A percentile compares a stretch with the other conserved stretches of the same genome.
Conservation (phyloP, 768 basidiomycete genomes). For the Leucosporidium scottii region DNA sequence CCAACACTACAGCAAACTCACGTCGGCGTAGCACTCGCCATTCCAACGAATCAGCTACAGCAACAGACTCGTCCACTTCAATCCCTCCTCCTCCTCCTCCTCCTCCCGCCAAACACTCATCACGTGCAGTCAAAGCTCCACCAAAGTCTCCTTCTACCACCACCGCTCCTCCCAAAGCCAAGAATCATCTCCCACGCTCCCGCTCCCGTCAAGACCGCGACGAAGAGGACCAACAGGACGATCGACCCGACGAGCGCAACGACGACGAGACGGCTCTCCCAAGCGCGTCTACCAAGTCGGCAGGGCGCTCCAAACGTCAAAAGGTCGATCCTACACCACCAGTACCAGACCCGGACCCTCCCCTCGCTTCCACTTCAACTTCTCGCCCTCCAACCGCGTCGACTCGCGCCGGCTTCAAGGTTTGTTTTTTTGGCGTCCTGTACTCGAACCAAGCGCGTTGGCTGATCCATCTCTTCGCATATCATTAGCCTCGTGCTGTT, state of each 20-base stretch:
- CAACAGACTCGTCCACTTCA: neutral
- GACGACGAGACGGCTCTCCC: neutral
- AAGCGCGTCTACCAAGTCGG: neutral
- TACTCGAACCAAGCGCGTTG: neutral
- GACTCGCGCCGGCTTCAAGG: neutral
- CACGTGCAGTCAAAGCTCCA: too few relatives aligned
- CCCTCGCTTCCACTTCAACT: too few relatives aligned
- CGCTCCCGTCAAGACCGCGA: neutral
- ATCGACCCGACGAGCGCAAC: neutral
- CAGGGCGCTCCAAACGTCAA: neutral
- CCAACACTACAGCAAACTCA: neutral
- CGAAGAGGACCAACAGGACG: neutral
- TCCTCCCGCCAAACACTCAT: slow-evolving; percentile 1
- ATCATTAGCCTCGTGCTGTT: slow-evolving; percentile 20
- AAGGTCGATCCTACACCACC: neutral
- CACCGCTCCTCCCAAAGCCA: too few relatives aligned
- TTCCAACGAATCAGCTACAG: neutral
- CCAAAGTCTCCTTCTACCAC: too few relatives aligned
- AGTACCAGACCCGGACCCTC: neutral
- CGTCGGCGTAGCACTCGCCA: neutral
- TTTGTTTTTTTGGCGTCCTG: neutral
- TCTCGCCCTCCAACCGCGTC: neutral
- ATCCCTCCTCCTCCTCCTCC: too few relatives aligned
- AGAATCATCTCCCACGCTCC: neutral
- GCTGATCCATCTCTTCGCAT: neutral